Conservation (phyloP, 2,329 filamentous ascomycete genomes). For the Helotiales sp. region DNA sequence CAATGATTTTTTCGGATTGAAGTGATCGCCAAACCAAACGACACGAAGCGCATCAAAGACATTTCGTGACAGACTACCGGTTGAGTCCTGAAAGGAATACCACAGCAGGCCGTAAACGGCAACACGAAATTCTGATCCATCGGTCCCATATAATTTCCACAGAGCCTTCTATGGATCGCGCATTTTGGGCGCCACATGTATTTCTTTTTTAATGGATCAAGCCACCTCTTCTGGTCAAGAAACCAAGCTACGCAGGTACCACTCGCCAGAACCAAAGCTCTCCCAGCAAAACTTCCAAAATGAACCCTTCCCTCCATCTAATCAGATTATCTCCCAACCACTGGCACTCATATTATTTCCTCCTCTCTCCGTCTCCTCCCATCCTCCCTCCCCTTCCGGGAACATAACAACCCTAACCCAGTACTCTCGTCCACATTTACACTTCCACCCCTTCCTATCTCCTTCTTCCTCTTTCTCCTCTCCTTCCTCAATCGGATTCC, state of each 20-base stretch:
- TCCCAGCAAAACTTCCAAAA: not conserved
- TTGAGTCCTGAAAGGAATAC: not conserved
- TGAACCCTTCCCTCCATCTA: not conserved
- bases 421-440: not conserved
- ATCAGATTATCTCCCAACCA: not conserved
- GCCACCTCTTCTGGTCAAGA: too few relatives aligned
- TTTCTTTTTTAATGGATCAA: too few relatives aligned
- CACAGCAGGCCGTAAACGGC: too few relatives aligned
- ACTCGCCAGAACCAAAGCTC: not conserved
- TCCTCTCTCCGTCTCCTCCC: not conserved
- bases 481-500: not conserved
- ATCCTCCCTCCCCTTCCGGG: not conserved
- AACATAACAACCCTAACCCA: not conserved
- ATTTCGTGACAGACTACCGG: not conserved
- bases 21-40: constrained; percentile 8
- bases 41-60: not conserved
- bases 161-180: too few relatives aligned
- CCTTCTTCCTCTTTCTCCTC: not conserved
- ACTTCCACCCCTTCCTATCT: not conserved
- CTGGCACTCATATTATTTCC: not conserved
- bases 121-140: too few relatives aligned
- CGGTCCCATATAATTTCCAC: too few relatives aligned
- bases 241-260: too few relatives aligned
- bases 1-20: constrained; percentile 39
- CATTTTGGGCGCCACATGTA: too few relatives aligned